Evolutionary conservation across 306 rosid genomes (phyloP).

Genomic region (Quercus agrifolia): DNA sequence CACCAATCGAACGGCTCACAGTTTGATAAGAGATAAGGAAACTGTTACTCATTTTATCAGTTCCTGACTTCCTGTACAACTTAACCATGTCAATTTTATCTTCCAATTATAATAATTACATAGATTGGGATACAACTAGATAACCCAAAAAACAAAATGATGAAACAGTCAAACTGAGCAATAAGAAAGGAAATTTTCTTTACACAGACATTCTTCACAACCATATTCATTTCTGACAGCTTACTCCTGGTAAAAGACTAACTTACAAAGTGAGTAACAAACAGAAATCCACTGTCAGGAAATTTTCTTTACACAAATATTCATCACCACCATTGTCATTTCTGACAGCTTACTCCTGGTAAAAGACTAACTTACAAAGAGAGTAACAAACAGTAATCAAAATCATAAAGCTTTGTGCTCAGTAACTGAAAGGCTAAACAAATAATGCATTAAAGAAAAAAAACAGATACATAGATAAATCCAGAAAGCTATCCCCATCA

Average conservation of each 20-base stretch:
- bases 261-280: slow-evolving; percentile 30
- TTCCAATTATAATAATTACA: slow-evolving; percentile 18
- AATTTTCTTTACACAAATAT: slow-evolving; percentile 28
- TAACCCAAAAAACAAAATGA: slow-evolving; percentile 26
- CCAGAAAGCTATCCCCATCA: slow-evolving; percentile 29
- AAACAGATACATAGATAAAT: slow-evolving; percentile 15
- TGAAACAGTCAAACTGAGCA: slow-evolving; percentile 28
- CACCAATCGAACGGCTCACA: slow-evolving; percentile 10
- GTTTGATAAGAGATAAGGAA: slow-evolving; percentile 20
- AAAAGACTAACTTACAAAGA: slow-evolving; percentile 25
- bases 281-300: slow-evolving; percentile 23
- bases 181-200: slow-evolving; percentile 25
- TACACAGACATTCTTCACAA: slow-evolving; percentile 29
- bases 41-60: slow-evolving; percentile 14
- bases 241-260: slow-evolving; percentile 25
- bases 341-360: slow-evolving; percentile 25
- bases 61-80: slow-evolving; percentile 7
- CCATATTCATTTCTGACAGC: slow-evolving; percentile 25
- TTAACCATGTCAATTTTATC: slow-evolving; percentile 13
- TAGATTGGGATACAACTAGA: background rate
- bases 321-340: slow-evolving; percentile 31
- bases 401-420: slow-evolving; percentile 31
- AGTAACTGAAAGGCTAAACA: slow-evolving; percentile 24
- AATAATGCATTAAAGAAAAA: slow-evolving; percentile 19
- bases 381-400: slow-evolving; percentile 32